Evolutionary conservation across 2,329 filamentous ascomycete species (phyloP), one percentile per base, ranked within the genome.

Genomic region (Myriangium duriaei): DNA sequence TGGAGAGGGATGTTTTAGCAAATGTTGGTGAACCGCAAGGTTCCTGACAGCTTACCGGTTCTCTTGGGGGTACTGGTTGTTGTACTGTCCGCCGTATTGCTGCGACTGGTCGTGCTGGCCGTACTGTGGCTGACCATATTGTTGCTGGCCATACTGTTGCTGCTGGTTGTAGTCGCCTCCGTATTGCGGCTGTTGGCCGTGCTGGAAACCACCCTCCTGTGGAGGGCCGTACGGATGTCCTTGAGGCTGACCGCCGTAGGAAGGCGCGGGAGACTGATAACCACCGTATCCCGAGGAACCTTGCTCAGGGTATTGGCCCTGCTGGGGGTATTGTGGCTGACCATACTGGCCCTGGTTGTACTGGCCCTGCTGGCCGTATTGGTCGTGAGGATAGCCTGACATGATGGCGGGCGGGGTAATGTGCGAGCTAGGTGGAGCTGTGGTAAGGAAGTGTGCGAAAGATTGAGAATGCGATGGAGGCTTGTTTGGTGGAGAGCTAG

Each of bases 401-500:
- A 39, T 39, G 17, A 13, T 37, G 35, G 28, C 17, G 28, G 26
- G n/a, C 30, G 28, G 18, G 47, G 26, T 47, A 47, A 18, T 56
- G 53, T 17, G 47, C 44, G 1, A 49, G 42, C 31, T 54, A 51
- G 53, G 31, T 56, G 13, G 26, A 34, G 28, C 34, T 19, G 34
- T 59, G 55, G 37, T 49, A 53, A 41, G 40, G 49, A 37, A 61
- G 47, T 43, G 45, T 67, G 61, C 59, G 71, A 71, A 26, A 65
- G 65, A 42, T 66, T 66, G 11, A 67, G 70, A 69, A 72, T 72
- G 41, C n/a, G n/a, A n/a, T n/a, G n/a, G n/a, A n/a, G n/a, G n/a
- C n/a, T n/a, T n/a, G n/a, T n/a, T n/a, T n/a, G n/a, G n/a, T n/a
- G n/a, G n/a, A n/a, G n/a, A n/a, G n/a, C n/a, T n/a, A n/a, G n/a